A percentile compares a stretch with the other conserved stretches of the same genome.
Conservation (phyloP, 768 basidiomycete species). For the Tricholomella constricta region DNA sequence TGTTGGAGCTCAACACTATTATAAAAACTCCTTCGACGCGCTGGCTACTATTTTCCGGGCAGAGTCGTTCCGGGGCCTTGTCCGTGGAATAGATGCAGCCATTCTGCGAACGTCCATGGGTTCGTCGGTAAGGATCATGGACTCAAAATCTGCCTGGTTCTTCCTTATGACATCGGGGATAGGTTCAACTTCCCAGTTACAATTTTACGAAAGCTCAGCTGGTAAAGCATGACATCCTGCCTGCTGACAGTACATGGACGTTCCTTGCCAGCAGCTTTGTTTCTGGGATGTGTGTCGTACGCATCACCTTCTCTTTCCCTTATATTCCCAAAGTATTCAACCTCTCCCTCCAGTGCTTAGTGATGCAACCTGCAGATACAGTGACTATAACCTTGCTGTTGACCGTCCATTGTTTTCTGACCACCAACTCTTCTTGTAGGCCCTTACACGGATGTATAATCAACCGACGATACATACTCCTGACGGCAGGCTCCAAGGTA, state of each 20-base stretch:
- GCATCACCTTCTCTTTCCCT: constrained; percentile 27
- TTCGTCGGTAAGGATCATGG: constrained; percentile 58
- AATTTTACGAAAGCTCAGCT: constrained; percentile 89
- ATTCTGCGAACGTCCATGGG: constrained; percentile 95
- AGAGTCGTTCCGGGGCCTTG: constrained; percentile 78
- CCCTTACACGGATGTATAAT: constrained; percentile 94
- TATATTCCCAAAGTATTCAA: neutral
- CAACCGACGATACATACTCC: constrained; percentile 79
- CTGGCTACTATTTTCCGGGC: constrained; percentile 74
- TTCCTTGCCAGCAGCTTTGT: constrained; percentile 87
- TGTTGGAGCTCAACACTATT: constrained; percentile 92
- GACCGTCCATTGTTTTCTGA: constrained; percentile 9
- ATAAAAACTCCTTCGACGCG: constrained; percentile 83
- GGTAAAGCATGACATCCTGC: constrained; percentile 64
- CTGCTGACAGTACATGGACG: constrained; percentile 80
- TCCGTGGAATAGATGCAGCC: constrained; percentile 92
- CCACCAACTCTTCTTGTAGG: constrained; percentile 39
- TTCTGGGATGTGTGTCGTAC: constrained; percentile 89
- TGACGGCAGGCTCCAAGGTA: constrained; percentile 71
- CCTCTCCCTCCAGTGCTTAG: constrained; percentile 57
- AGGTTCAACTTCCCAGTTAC: constrained; percentile 96
- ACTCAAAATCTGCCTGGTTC: neutral
- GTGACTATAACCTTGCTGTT: constrained; percentile 29
- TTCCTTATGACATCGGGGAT: constrained; percentile 6
- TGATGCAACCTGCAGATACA: constrained; percentile 95